phyloP scores from a whole-genome alignment of 352 stramenopile species.

The Pythium utonaiense region DNA sequence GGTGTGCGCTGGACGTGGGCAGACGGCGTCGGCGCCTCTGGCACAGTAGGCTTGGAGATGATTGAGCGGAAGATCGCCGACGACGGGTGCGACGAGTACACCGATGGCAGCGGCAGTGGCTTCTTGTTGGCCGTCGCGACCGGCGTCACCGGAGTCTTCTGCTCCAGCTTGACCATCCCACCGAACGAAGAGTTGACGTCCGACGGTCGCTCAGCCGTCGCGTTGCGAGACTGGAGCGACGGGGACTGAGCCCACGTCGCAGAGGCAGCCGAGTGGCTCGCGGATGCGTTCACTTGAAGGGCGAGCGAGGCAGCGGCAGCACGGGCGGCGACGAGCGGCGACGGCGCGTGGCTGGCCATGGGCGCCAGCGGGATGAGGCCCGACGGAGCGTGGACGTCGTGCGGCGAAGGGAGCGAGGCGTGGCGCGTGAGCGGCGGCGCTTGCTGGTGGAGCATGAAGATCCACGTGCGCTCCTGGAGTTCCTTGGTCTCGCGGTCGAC shows the following conservation, averaged over 20 bases:
- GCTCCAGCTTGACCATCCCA: conserved; percentile 25
- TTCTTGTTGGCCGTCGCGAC: not conserved
- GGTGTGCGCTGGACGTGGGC: conserved; percentile 17
- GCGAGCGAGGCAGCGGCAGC: conserved; percentile 18
- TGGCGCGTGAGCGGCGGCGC: conserved; percentile 33
- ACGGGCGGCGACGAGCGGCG: conserved; percentile 17
- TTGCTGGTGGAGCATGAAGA: conserved; percentile 54
- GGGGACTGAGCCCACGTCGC: conserved; percentile 7
- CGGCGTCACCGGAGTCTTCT: not conserved
- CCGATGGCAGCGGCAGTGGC: conserved; percentile 5
- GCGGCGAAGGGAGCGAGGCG: conserved; percentile 1
- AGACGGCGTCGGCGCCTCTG: conserved; percentile 11
- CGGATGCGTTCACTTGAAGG: conserved; percentile 13
- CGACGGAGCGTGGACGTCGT: conserved; percentile 6
- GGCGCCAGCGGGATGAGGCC: conserved; percentile 25
- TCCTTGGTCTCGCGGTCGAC: conserved; percentile 34
- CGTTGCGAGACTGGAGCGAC: not conserved
- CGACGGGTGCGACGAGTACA: not conserved
- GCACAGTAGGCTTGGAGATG: conserved; percentile 13
- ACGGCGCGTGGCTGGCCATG: conserved; percentile 17
- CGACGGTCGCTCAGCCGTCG: not conserved
- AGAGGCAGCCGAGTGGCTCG: not conserved
- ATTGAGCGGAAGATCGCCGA: conserved; percentile 14
- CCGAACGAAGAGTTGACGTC: conserved; percentile 3
- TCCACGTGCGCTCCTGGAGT: conserved; percentile 48